Base-by-base conservation (phyloP, 208 protist species). In the Crithidia bombi region DNA sequence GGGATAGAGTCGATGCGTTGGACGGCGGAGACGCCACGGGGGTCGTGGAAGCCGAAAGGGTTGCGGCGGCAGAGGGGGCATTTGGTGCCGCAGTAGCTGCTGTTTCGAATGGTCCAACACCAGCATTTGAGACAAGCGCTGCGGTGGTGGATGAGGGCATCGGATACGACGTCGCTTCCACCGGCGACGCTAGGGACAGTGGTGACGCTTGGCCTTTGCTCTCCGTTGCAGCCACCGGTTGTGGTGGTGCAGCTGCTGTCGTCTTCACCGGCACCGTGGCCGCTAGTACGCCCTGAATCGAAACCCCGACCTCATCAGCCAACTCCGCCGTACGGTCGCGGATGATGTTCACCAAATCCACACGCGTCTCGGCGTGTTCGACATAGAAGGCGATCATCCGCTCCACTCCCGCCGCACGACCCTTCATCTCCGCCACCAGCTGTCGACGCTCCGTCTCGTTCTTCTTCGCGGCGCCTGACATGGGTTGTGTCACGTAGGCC, bases 391-490 rank as follows among this genome's bases (percentile, higher is more conserved):
- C 35, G 36, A 81, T 68, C 75, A 79, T 72, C 15, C 65, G 51
- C 57, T 75, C 62, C 59, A 69, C 58, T 30, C 49, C 47, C 0
- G 28, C 68, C 6, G 54, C 65, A 19, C 55, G 52, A 12, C 67
- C 63, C 21, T 85, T 69, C 83, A 86, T 82, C 46, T 73, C 54
- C 3, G 70, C 66, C 19, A 79, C 61, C 41, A 70, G 55, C 65
- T 74, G 30, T 47, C 32, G 35, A 17, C 80, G 61, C 51, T 80
- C 83, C 12, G 62, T 44, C 25, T 57, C 43, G 25, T 46, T 65
- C 54, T 86, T 92, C 47, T 77, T 65, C 23, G 78, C 83, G 12
- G 86, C 78, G 3, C 85, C 86, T 10, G 75, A 66, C 26, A 93
- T 46, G 28, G 90, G 86, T 15, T 72, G 47, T 15, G 86, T 83